Base-by-base conservation (phyloP, 1,139 yeast species). In the Debaryomycetaceae sp. region DNA sequence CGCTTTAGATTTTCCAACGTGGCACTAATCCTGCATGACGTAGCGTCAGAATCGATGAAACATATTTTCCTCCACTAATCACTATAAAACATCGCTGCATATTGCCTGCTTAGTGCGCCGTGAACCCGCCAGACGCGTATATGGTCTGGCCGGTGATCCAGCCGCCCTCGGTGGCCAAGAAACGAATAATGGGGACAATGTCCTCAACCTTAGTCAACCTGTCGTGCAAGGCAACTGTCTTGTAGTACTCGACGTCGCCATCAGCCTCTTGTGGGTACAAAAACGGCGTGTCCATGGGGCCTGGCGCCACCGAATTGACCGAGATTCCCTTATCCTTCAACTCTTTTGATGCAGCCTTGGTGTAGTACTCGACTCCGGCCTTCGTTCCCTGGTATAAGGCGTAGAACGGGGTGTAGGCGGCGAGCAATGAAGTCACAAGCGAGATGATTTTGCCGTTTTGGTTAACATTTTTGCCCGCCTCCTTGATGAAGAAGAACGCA, bases 91-190 rank as follows among this genome's bases (percentile, higher is more conserved):
- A 10, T n/a, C 9, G 10, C 9, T 19, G 11, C 9, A 10, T 10
- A 19, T 12, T 43, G 45, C 18, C 12, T 14, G 13, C 23, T 41
- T 45, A 61, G 36, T 53, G 73, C 28, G 83, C 81, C 39, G 83
- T 75, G 51, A 76, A 76, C 2, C 83, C 83, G 43, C 83, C 83
- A 34, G 69, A 65, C 36, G 80, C 78, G 44, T 64, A 78, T 38
- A 78, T 60, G 43, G 82, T 78, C 56, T 78, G 85, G 33, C 85
- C 85, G 29, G 78, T 77, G 50, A 78, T 71, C 83, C 84, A 79
- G 46, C 64, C 65, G 38, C 84, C 84, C 43, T 77, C 82, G 34
- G 79, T 71, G 17, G 65, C 81, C 51, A 78, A 62, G 50, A 78
- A 76, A 42, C 71, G 58, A 38, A 78, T 51, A 34, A 77, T 72